These are phyloP conservation scores for Trichosporon sp. DNA, from an alignment of 1,284 basidiomycete species.

Conservation along the genomic window DNA sequence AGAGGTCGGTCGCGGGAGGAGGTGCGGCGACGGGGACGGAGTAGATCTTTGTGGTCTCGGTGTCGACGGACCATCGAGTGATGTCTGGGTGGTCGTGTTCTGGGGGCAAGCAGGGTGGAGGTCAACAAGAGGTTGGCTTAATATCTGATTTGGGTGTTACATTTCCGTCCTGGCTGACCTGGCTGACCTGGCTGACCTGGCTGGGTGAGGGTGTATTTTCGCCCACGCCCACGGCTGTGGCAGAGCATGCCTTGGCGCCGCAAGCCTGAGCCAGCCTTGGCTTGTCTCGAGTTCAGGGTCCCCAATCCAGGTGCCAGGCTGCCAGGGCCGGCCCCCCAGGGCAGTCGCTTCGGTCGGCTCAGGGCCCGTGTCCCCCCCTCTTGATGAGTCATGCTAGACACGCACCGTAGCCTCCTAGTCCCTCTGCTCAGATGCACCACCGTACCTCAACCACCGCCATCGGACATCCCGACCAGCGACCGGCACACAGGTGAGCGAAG, in stretches of 20 bases:
- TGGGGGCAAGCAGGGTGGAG: slow-evolving; percentile 4
- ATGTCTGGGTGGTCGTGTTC: neutral
- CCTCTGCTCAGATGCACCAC: neutral
- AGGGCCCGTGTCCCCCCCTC: neutral
- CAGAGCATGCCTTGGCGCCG: neutral
- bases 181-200: too few species aligned
- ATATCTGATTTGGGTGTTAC: slow-evolving; percentile 10
- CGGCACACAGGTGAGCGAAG: too few species aligned
- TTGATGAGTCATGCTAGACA: slow-evolving; percentile 4
- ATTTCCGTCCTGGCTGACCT: too few species aligned
- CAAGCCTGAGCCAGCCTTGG: neutral
- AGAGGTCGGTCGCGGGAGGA: neutral
- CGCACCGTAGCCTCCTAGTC: neutral
- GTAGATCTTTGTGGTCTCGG: neutral
- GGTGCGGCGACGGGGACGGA: neutral
- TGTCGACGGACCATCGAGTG: slow-evolving; percentile 15
- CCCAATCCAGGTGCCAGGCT: neutral
- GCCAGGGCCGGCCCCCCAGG: neutral
- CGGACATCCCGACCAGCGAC: neutral
- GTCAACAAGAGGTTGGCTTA: neutral
- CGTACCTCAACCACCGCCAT: neutral
- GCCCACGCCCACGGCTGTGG: neutral
- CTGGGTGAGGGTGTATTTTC: neutral
- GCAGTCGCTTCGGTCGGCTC: neutral
- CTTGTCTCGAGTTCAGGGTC: too few species aligned